Percentiles rank a stretch among this genome's conserved stretches.
phyloP scores from a whole-genome alignment of 768 basidiomycete species.

The Auriscalpium microsporum region DNA sequence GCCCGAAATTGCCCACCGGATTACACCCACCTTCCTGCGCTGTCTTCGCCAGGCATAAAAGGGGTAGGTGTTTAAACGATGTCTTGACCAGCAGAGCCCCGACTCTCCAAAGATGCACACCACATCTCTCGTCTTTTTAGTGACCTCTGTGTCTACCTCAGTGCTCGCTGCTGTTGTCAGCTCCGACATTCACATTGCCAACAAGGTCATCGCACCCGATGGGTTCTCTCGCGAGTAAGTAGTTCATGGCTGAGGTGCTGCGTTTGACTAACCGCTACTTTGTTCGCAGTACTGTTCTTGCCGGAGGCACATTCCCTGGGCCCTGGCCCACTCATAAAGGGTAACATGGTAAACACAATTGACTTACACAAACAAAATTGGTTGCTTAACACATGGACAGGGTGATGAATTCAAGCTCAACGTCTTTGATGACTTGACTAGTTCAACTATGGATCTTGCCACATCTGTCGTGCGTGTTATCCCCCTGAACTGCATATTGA shows the following conservation, averaged over 20 bases:
- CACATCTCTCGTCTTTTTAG: constrained; percentile 1
- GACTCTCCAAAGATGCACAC: neutral
- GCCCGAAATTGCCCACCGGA: too few relatives aligned
- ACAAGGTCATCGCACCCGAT: neutral
- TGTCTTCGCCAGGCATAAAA: too few relatives aligned
- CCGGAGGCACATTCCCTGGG: neutral
- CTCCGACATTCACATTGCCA: neutral
- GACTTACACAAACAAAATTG: too few relatives aligned
- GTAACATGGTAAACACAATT: neutral
- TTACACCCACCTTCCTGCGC: too few relatives aligned
- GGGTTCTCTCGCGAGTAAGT: neutral
- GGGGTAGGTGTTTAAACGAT: too few relatives aligned
- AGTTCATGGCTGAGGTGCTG: neutral
- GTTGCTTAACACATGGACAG: neutral
- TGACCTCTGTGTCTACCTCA: neutral
- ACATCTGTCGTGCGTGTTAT: neutral
- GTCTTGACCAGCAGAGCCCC: too few relatives aligned
- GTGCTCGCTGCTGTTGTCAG: neutral
- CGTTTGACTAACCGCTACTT: neutral
- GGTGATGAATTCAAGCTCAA: neutral
- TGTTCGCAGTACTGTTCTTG: neutral
- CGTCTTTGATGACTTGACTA: neutral
- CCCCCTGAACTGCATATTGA: neutral
- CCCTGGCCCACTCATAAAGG: neutral
- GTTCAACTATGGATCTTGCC: neutral